Percentiles rank a stretch among this genome's conserved stretches.
phyloP scores from a whole-genome alignment of 352 stramenopile genomes.

The Pythium grandisporangium region DNA sequence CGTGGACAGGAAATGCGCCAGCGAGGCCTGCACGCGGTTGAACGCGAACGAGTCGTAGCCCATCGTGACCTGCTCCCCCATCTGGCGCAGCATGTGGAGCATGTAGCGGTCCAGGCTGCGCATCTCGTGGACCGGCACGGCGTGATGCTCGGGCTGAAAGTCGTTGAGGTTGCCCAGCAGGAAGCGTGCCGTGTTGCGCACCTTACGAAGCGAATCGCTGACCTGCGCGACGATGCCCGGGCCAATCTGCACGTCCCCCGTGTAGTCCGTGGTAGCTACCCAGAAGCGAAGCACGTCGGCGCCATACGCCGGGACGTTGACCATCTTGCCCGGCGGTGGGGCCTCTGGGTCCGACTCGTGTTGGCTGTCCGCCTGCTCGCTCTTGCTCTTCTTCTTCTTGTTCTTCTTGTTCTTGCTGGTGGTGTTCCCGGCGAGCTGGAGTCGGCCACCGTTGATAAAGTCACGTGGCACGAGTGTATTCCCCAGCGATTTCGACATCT shows the following conservation, averaged over 20 bases:
- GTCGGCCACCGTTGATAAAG: slow-evolving; percentile 90
- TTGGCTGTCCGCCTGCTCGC: no score
- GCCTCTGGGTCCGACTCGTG: no score
- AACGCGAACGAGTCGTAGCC: slow-evolving; percentile 86
- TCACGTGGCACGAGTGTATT: slow-evolving; percentile 93
- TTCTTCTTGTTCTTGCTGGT: slow-evolving; percentile 45
- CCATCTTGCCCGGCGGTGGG: no score
- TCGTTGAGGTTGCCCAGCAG: slow-evolving; percentile 95
- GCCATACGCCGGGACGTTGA: slow-evolving; percentile 90
- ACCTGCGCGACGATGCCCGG: slow-evolving; percentile 87
- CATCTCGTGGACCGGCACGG: slow-evolving; percentile 85
- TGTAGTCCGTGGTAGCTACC: slow-evolving; percentile 97
- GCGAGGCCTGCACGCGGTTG: slow-evolving; percentile 85
- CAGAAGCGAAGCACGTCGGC: slow-evolving; percentile 97
- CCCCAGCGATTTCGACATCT: slow-evolving; percentile 99
- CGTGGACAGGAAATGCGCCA: slow-evolving; percentile 90
- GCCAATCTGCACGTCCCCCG: slow-evolving; percentile 92
- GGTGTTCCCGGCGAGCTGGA: slow-evolving; percentile 62
- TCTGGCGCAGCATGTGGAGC: slow-evolving; percentile 81
- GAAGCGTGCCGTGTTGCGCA: slow-evolving; percentile 97
- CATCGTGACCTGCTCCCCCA: slow-evolving; percentile 82
- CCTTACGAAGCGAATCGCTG: slow-evolving; percentile 68
- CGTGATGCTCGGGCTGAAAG: slow-evolving; percentile 81
- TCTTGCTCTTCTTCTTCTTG: slow-evolving; percentile 58
- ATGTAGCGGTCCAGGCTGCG: slow-evolving; percentile 94